Evolutionary conservation across 2,329 filamentous ascomycete genomes (phyloP).

Genomic region (Sclerotinia subarctica): DNA sequence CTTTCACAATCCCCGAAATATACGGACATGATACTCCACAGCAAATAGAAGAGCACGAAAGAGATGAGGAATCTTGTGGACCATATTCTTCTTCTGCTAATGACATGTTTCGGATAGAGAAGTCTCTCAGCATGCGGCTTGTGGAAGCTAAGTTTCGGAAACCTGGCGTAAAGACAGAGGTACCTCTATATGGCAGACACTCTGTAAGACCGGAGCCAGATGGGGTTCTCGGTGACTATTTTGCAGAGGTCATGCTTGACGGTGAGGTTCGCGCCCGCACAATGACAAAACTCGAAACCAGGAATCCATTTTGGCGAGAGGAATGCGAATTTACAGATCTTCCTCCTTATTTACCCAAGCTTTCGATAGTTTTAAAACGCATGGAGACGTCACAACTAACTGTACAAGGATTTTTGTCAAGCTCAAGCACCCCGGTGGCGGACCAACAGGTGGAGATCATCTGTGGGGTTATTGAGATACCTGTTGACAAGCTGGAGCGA

Average conservation of each 20-base stretch:
- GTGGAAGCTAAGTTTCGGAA: conserved; percentile 57
- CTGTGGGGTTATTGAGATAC: conserved; percentile 70
- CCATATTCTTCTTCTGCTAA: conserved; percentile 33
- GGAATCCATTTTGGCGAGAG: conserved; percentile 76
- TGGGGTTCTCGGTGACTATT: conserved; percentile 62
- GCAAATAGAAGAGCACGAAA: conserved; percentile 25
- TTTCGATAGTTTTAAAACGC: conserved; percentile 70
- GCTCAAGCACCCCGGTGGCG: conserved; percentile 32
- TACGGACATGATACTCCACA: conserved; percentile 51
- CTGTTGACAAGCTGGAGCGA: conserved; percentile 72
- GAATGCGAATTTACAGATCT: conserved; percentile 75
- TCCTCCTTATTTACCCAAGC: conserved; percentile 63
- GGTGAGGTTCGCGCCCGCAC: conserved; percentile 76
- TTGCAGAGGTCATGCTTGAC: conserved; percentile 76
- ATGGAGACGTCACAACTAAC: conserved; percentile 43
- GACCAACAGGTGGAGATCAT: conserved; percentile 48
- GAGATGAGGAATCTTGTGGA: conserved; percentile 18
- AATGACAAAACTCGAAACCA: conserved; percentile 65
- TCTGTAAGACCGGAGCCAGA: conserved; percentile 43
- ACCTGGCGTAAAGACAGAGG: conserved; percentile 35
- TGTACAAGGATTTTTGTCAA: conserved; percentile 34
- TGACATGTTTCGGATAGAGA: conserved; percentile 60
- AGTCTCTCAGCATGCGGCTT: conserved; percentile 55
- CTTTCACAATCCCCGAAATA: conserved; percentile 87
- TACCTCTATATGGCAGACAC: conserved; percentile 27